These are phyloP conservation scores for Lasiosphaeria hispida DNA, from an alignment of 495 filamentous ascomycete species.

Conservation along the genomic window DNA sequence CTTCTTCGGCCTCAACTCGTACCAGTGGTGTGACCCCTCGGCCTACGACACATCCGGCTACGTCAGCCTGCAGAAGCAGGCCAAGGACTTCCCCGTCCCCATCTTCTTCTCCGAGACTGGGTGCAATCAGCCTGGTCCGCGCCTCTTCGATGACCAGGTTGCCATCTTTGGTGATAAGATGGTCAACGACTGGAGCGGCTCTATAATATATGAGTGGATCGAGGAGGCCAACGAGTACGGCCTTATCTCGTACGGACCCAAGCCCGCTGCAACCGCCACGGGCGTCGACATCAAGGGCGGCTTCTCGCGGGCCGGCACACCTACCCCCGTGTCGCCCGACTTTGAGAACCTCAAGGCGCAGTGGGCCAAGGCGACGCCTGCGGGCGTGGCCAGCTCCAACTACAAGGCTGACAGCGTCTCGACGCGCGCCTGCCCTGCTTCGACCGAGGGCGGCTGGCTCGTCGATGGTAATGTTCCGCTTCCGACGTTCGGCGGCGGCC, in stretches of 20 bases:
- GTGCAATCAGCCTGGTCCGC: slow-evolving; percentile 65
- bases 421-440: slow-evolving; percentile 68
- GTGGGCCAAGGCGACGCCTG: slow-evolving; percentile 71
- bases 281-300: slow-evolving; percentile 59
- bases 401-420: slow-evolving; percentile 60
- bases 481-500: slow-evolving; percentile 63
- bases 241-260: slow-evolving; percentile 71
- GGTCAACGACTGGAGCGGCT: slow-evolving; percentile 72
- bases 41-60: slow-evolving; percentile 70
- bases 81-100: slow-evolving; percentile 60
- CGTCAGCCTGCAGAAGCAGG: slow-evolving; percentile 54
- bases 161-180: slow-evolving; percentile 74
- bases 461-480: slow-evolving; percentile 65
- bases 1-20: slow-evolving; percentile 83
- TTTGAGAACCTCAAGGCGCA: slow-evolving; percentile 73
- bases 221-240: slow-evolving; percentile 83
- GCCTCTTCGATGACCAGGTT: slow-evolving; percentile 72
- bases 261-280: slow-evolving; percentile 44
- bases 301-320: slow-evolving; percentile 67
- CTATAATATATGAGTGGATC: slow-evolving; percentile 90
- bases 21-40: slow-evolving; percentile 79
- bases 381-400: slow-evolving; percentile 59
- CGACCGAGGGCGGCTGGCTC: slow-evolving; percentile 67
- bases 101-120: slow-evolving; percentile 87
- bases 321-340: slow-evolving; percentile 71